phyloP scores from a whole-genome alignment of 2,329 filamentous ascomycete genomes.

The Aspergillus fijiensis region DNA sequence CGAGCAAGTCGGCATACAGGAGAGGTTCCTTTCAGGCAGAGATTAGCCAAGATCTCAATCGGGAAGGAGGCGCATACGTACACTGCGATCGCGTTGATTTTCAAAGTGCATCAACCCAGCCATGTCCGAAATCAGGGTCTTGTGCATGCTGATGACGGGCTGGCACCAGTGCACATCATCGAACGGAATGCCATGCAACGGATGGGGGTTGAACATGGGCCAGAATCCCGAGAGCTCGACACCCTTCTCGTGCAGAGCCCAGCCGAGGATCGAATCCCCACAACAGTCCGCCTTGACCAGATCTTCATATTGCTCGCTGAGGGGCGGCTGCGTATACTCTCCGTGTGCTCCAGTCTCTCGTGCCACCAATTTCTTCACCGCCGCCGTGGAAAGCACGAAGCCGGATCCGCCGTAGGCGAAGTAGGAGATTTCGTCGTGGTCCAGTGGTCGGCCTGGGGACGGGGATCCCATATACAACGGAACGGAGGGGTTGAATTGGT shows the following conservation, averaged over 20 bases:
- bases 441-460: conserved; percentile 37
- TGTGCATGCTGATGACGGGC: conserved; percentile 52
- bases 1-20: conserved; percentile 29
- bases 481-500: conserved; percentile 47
- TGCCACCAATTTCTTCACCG: conserved; percentile 44
- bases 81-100: conserved; percentile 20
- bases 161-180: conserved; percentile 53
- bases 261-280: conserved; percentile 54
- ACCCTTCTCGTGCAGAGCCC: conserved; percentile 47
- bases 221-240: conserved; percentile 50
- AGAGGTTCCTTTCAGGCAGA: conserved; percentile 5
- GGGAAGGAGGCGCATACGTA: conserved; percentile 11
- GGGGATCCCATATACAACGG: conserved; percentile 54
- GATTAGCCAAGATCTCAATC: not conserved
- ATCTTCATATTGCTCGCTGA: conserved; percentile 43
- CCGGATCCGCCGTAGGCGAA: conserved; percentile 54
- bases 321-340: conserved; percentile 42
- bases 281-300: conserved; percentile 51
- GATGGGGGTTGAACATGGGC: conserved; percentile 52
- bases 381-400: conserved; percentile 48
- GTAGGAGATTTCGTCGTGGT: conserved; percentile 29
- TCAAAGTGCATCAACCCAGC: conserved; percentile 50
- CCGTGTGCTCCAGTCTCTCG: conserved; percentile 22
- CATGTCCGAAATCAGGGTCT: conserved; percentile 51
- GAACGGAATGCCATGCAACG: conserved; percentile 52